Evolutionary conservation across 2,329 filamentous ascomycete species (phyloP), one percentile per base, ranked within the genome.

Genomic region (Fusarium clavum): DNA sequence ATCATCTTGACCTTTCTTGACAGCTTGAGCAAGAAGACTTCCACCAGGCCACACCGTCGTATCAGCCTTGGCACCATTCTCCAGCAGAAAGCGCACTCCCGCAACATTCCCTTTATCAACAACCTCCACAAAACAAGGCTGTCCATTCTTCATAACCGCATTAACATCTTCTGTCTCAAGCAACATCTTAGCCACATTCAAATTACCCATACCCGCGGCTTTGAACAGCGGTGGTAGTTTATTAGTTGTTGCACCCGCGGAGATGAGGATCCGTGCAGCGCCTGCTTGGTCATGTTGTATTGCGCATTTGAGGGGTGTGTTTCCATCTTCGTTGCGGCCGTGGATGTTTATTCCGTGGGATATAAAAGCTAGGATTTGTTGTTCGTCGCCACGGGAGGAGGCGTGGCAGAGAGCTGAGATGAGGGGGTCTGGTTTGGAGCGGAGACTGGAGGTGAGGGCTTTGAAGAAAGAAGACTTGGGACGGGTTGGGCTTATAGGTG

Each of bases 321-420:
- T 41, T 4, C 61, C 61, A 6, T 64, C 51, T 12, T 57, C 49
- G 7, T 57, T 64, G 4, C 59, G 49, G 9, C 61, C 59, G 20
- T 64, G 47, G 8, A 64, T 24, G 14, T 49, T 64, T 12, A n/a
- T 45, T 3, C 14, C 25, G 44, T 64, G 59, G 1, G 59, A 41
- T 5, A 64, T 44, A 0, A 64, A 40, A 9, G 0, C 30, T 45
- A 1, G 27, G 27, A 64, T 45, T 20, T 64, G 61, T 32, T 49
- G 38, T 16, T 64, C 61, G 2, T 64, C 44, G 3, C 59, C 59
- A 1, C 27, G 51, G 5, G 38, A 30, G 6, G 52, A 38, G 4
- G 61, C 59, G 5, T 58, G 59, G 3, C 61, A 64, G 11, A 64
- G 24, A 0, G 61, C 16, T 18, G 61, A 57, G 14, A 49, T 44